A percentile compares a stretch with the other conserved stretches of the same genome.
These are phyloP conservation scores for Leccinellum albellum DNA, from an alignment of 768 basidiomycete genomes.

Conservation along the genomic window DNA sequence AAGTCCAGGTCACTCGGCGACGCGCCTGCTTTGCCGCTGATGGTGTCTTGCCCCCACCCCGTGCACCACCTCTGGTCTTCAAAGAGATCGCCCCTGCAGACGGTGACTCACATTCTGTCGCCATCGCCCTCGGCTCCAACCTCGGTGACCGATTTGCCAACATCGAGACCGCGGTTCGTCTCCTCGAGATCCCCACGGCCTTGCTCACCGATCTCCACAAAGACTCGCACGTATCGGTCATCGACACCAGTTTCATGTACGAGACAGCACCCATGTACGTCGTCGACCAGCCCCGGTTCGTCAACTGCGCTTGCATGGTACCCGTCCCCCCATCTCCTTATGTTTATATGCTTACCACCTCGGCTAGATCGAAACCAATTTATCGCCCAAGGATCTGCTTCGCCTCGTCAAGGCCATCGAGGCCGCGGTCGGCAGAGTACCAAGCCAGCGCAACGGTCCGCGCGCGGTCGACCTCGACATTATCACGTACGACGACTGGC, in stretches of 20 bases:
- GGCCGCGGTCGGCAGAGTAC: conserved; percentile 66
- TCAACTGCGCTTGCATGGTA: conserved; percentile 90
- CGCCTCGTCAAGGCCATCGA: conserved; percentile 72
- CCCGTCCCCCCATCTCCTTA: too few relatives aligned
- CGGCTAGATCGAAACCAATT: conserved; percentile 65
- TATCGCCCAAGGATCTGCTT: conserved; percentile 59
- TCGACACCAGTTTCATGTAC: conserved; percentile 87
- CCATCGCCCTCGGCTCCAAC: conserved; percentile 86
- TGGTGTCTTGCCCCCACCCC: neutral
- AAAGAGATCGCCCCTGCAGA: neutral
- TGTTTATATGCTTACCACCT: neutral
- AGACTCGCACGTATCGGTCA: conserved; percentile 38
- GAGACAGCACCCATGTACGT: conserved; percentile 97
- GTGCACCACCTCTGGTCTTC: too few relatives aligned
- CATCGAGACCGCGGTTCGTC: conserved; percentile 71
- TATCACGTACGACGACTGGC: conserved; percentile 60
- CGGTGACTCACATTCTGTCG: conserved; percentile 36
- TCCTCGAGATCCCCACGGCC: conserved; percentile 53
- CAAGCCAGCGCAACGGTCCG: conserved; percentile 80
- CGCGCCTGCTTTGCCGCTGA: conserved; percentile 33
- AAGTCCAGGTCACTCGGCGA: conserved; percentile 55
- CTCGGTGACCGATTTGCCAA: conserved; percentile 83
- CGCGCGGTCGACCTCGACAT: conserved; percentile 89
- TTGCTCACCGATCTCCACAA: conserved; percentile 22
- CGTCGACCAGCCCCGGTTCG: conserved; percentile 80